Conservation (phyloP, 352 stramenopile species). For the Lagenidium giganteum region DNA sequence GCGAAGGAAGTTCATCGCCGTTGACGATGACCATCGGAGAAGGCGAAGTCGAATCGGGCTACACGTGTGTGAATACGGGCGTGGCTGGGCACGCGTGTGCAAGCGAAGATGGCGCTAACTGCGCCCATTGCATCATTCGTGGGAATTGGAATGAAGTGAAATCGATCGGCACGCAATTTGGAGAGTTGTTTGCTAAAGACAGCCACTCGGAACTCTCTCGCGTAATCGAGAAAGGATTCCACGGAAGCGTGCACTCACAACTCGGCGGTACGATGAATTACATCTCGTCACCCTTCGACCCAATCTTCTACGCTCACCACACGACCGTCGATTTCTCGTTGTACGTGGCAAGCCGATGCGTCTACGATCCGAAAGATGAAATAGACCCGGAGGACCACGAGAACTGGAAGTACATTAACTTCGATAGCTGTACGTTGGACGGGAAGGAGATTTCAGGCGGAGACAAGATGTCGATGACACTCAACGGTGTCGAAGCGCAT, state of each 20-base stretch:
- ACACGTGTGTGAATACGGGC: slow-evolving; percentile 14
- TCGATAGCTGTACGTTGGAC: not conserved
- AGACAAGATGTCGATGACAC: not conserved
- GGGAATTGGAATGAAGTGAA: slow-evolving; percentile 19
- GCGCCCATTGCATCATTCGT: slow-evolving; percentile 14
- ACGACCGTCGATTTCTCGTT: slow-evolving; percentile 5
- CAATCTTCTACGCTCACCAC: slow-evolving; percentile 21
- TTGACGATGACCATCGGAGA: slow-evolving; percentile 11
- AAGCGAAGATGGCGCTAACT: slow-evolving; percentile 15
- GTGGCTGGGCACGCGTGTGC: slow-evolving; percentile 15
- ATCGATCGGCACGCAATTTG: too few relatives aligned
- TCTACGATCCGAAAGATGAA: slow-evolving; percentile 1
- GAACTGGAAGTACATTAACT: too few relatives aligned
- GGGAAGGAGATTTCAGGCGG: not conserved
- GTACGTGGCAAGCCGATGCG: not conserved
- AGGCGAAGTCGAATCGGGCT: slow-evolving; percentile 1
- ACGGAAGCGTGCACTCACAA: slow-evolving; percentile 6
- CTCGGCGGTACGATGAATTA: slow-evolving; percentile 12
- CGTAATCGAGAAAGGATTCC: too few relatives aligned
- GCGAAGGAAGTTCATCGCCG: too few relatives aligned
- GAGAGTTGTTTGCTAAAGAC: too few relatives aligned
- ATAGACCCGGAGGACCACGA: too few relatives aligned
- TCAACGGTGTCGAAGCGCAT: not conserved
- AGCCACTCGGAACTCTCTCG: too few relatives aligned
- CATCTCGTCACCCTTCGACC: slow-evolving; percentile 17